phyloP scores from a whole-genome alignment of 2,329 filamentous ascomycete species.

The Akanthomyces uredinophilus region DNA sequence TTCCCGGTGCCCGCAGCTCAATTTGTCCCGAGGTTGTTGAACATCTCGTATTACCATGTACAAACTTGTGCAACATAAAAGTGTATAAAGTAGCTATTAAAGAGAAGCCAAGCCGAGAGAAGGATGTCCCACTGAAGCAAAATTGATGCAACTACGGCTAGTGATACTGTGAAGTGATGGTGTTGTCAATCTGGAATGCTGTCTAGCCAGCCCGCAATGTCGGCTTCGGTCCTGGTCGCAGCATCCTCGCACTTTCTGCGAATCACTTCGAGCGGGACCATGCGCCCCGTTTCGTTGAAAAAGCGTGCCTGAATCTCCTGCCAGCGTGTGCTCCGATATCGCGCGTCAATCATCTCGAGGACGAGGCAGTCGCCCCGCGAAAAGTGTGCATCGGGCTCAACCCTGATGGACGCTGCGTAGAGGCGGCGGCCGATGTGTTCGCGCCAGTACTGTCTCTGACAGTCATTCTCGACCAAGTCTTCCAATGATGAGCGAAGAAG shows the following conservation, averaged over 20 bases:
- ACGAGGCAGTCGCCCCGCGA: conserved; percentile 29
- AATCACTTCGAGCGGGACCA: conserved; percentile 35
- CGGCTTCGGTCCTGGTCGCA: neutral
- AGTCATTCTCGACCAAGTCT: conserved; percentile 2
- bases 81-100: neutral
- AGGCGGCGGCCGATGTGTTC: conserved; percentile 26
- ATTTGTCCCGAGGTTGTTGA: neutral
- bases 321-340: conserved; percentile 30
- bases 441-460: conserved; percentile 28
- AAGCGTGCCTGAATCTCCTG: conserved; percentile 41
- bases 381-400: conserved; percentile 23
- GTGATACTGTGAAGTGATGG: neutral
- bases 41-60: neutral
- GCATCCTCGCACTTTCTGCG: conserved; percentile 26
- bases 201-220: conserved; percentile 1
- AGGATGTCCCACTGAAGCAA: neutral
- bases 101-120: neutral
- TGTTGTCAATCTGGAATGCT: neutral
- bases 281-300: conserved; percentile 37
- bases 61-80: neutral
- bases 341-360: conserved; percentile 31
- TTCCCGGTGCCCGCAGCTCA: neutral
- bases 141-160: neutral
- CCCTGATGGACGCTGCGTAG: conserved; percentile 24
- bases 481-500: neutral